Evolutionary conservation across 1,284 basidiomycete species (phyloP).

Genomic region (Tilletia caries): DNA sequence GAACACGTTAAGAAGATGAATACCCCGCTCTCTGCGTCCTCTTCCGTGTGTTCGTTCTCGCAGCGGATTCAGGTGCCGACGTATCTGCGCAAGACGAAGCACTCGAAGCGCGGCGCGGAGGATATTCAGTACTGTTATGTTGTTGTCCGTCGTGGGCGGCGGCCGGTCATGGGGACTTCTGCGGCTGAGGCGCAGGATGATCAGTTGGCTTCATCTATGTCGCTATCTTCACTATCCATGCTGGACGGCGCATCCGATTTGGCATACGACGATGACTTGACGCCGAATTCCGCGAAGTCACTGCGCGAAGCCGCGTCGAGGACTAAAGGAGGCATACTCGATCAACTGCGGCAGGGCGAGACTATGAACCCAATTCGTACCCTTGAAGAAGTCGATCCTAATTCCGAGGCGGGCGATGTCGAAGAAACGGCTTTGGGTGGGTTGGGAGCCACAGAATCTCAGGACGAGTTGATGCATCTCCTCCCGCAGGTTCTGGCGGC

Average conservation of each 20-base stretch:
- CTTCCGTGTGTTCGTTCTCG: conserved; percentile 72
- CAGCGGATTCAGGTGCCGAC: conserved; percentile 80
- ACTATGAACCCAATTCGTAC: not conserved
- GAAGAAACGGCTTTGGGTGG: not conserved
- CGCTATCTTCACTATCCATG: no score
- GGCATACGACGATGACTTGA: no score
- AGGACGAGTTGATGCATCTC: not conserved
- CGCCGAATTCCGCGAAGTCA: not conserved
- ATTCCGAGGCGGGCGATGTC: not conserved
- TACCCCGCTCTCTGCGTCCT: conserved; percentile 53
- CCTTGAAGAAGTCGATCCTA: not conserved
- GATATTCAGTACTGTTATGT: conserved; percentile 86
- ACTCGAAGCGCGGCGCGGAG: conserved; percentile 76
- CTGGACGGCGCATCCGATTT: no score
- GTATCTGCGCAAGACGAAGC: conserved; percentile 82
- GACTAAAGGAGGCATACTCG: conserved; percentile 38
- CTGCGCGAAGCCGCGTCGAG: conserved; percentile 17
- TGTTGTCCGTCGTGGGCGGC: conserved; percentile 73
- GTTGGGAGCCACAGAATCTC: not conserved
- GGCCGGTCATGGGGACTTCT: conserved; percentile 58
- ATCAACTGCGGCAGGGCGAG: conserved; percentile 21
- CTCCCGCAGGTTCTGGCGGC: conserved; percentile 3
- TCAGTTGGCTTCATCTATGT: conserved; percentile 21
- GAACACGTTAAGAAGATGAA: conserved; percentile 17
- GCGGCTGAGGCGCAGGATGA: conserved; percentile 17